phyloP scores from a whole-genome alignment of 352 stramenopile genomes.

The Globisporangium iwayamae region DNA sequence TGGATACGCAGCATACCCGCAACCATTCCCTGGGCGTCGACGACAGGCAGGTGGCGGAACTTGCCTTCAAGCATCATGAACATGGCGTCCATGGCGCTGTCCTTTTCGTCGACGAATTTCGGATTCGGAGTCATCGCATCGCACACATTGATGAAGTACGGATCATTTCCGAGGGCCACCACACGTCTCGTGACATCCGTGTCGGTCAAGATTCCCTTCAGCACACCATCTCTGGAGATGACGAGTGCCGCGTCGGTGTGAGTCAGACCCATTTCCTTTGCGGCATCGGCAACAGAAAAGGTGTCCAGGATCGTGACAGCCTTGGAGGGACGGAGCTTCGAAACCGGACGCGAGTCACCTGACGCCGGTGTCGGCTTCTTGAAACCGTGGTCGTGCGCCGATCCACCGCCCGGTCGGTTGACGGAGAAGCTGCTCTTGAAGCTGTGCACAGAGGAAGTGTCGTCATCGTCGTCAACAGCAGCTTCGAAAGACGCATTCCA shows the following conservation, averaged over 20 bases:
- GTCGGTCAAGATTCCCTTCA: conserved; percentile 96
- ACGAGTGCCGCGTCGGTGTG: conserved; percentile 93
- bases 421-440: conserved; percentile 76
- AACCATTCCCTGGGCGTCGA: conserved; percentile 87
- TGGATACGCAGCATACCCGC: conserved; percentile 97
- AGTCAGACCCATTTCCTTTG: conserved; percentile 86
- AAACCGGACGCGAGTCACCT: conserved; percentile 89
- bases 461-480: conserved; percentile 65
- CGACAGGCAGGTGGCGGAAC: conserved; percentile 97
- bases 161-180: conserved; percentile 82
- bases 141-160: conserved; percentile 77
- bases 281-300: conserved; percentile 87
- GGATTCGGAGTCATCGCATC: conserved; percentile 86
- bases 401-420: conserved; percentile 34
- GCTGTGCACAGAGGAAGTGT: conserved; percentile 78
- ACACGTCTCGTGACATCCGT: conserved; percentile 86
- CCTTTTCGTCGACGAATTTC: conserved; percentile 86
- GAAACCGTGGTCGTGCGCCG: conserved; percentile 29
- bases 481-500: conserved; percentile 88
- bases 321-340: conserved; percentile 83
- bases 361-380: conserved; percentile 49
- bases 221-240: conserved; percentile 81
- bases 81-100: conserved; percentile 90
- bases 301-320: conserved; percentile 87
- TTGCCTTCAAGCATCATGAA: conserved; percentile 89